Base-by-base conservation (phyloP, 2,329 filamentous ascomycete species). In the Dothistroma pini region DNA sequence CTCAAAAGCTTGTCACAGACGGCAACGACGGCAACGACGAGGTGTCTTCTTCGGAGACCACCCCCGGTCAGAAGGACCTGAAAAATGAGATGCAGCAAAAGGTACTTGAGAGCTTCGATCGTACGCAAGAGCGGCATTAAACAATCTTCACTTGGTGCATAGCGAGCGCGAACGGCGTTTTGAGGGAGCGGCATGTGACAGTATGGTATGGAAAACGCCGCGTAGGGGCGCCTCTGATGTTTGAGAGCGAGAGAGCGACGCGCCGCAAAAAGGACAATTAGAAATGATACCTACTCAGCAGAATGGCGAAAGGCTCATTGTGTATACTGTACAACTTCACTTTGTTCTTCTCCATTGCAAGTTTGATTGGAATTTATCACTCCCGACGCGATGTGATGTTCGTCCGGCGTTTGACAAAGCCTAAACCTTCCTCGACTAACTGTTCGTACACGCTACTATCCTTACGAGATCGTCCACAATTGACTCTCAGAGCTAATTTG, bases 1-100 rank as follows among this genome's bases (percentile, higher is more conserved):
- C 86, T 5, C 82, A 82, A 66, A 81, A 81, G 69, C 55, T 69
- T 19, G 58, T 68, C 29, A 54, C 60, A 7, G 48, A 62, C n/a
- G n/a, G n/a, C n/a, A n/a, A n/a, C n/a, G n/a, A n/a, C 61, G 63
- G 63, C 38, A 22, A 50, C n/a, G 10, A 34, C n/a, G 51, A 53
- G 9, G 11, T 10, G n/a, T 44, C 41, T 32, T 44, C 41, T 32
- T 19, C 48, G 50, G 53, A 50, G 16, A n/a, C 55, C 21, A 66
- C 61, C 19, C 57, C 56, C 35, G 59, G 31, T 56, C 56, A 53
- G 31, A 57, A 57, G n/a, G 53, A 59, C 50, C 61, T 61, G 35
- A 70, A 69, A 60, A 66, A 67, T 54, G 70, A 73, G n/a, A 71
- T 77, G n/a, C 70, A 74, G 29, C 64, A 73, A 56, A 76, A 70